Evolutionary conservation across 2,329 filamentous ascomycete genomes (phyloP), one percentile per base, ranked within the genome.

Genomic region (Fusarium floridanum): DNA sequence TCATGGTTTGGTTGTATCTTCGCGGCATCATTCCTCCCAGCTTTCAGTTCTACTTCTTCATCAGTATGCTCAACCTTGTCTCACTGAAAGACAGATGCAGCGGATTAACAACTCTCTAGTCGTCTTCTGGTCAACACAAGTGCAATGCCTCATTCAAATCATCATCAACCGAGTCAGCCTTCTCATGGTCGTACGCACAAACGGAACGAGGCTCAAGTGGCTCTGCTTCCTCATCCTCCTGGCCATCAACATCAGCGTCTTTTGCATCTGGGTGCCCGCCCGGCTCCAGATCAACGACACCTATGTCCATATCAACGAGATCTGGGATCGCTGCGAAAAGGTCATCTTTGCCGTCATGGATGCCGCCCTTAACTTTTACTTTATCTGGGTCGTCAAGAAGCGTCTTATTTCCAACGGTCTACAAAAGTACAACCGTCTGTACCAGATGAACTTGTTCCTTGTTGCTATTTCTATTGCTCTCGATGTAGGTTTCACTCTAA

Each of bases 321-420:
- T 86, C 24, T 88, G 86, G 86, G 86, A 88, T 63, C 84, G 86
- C 5, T 80, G 83, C 57, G 85, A 87, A 64, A 88, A 88, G 72
- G 81, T 83, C 2, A 81, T 88, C 1, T 87, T 87, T 50, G 79
- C 86, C 2, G 55, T 87, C 11, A 82, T 88, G 11, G 87, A 88
- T 67, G 84, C 81, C 1, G 73, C 74, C 1, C 80, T 88, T 5
- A 88, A 88, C 70, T 82, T 82, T 57, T 85, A 86, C 68, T 88
- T 88, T 68, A 82, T 81, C 74, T 78, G 76, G 55, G 79, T 80
- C 5, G 86, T 88, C 36, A 85, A 84, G 66, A 78, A 79, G 17
- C 84, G 84, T 8, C 80, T 88, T 0, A 84, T 88, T 62, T 80
- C 82, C 37, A 84, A 86, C 48, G 86, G 87, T 14, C 80, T 88